Base-by-base conservation (phyloP, 495 filamentous ascomycete genomes). In the Hyaloscypha finlandica region DNA sequence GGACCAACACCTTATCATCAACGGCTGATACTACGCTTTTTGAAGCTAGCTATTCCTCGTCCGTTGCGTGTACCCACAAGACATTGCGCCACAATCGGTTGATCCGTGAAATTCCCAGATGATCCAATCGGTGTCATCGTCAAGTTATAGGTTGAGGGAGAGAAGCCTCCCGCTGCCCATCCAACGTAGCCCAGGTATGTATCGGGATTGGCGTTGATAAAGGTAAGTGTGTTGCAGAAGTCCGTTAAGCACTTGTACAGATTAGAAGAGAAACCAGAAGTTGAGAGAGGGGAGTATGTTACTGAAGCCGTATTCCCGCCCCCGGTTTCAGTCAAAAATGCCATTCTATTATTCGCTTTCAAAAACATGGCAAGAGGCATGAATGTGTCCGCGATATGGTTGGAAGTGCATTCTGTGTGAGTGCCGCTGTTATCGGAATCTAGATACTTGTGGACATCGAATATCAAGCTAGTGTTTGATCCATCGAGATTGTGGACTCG, bases 361-460 rank as follows among this genome's bases (percentile, higher is more conserved):
- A 88, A 73, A 66, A 75, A 87, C 3, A 73, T 61, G 8, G 80
- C 81, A 0, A 86, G 74, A 1, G 78, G 73, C 4, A 64, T 68
- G 69, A 88, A 86, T 31, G 78, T 77, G 22, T 74, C 77, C 61
- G 71, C 68, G 33, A 82, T 76, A 66, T 84, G 82, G 71, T 85
- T 77, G 25, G 78, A 81, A 14, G 77, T 75, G 73, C 86, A 88
- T n/a, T 77, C 64, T 30, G 75, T 59, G 74, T 83, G 75, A 6
- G 81, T 85, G 31, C 85, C 86, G 45, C 78, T 81, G 68, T 81
- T 78, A 72, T 87, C 86, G 22, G 70, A 74, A 71, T 88, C 86
- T 45, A 88, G 79, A 70, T 87, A 88, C 63, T 81, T 74, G 72
- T 83, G 81, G 4, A 84, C 75, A 66, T 88, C 86, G 56, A 88